Conservation (phyloP, 257 asterid genomes). For the Solanum chilense region DNA sequence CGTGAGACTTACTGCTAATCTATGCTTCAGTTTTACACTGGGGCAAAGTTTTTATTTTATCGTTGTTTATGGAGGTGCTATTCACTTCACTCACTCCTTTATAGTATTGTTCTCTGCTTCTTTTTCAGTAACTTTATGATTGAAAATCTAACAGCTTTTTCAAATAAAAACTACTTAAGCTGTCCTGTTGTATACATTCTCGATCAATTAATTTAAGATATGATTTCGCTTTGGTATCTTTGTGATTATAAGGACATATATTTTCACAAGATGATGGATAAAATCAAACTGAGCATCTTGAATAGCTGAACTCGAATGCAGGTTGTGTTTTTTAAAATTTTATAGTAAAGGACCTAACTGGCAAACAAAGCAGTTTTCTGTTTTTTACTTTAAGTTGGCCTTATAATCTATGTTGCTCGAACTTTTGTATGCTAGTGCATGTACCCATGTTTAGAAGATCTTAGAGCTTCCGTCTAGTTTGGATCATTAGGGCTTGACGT, state of each 20-base stretch:
- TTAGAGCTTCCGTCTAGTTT: too few relatives aligned
- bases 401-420: neutral
- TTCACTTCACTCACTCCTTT: neutral
- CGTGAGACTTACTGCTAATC: fast-evolving
- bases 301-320: neutral
- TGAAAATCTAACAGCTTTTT: neutral
- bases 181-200: neutral
- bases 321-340: too few relatives aligned
- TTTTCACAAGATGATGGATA: neutral
- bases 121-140: neutral
- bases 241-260: neutral
- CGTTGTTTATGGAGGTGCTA: neutral
- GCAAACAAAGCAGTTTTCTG: neutral
- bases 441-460: too few relatives aligned
- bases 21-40: neutral
- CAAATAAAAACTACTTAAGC: too few relatives aligned
- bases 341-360: too few relatives aligned
- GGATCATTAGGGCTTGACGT: too few relatives aligned
- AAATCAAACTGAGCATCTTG: neutral
- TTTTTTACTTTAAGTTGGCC: neutral
- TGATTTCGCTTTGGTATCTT: neutral
- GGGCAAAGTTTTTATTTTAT: neutral
- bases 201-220: neutral
- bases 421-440: too few relatives aligned
- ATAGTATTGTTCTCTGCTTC: neutral